Conservation (phyloP, 352 stramenopile genomes). For the Phytophthora hibernalis region DNA sequence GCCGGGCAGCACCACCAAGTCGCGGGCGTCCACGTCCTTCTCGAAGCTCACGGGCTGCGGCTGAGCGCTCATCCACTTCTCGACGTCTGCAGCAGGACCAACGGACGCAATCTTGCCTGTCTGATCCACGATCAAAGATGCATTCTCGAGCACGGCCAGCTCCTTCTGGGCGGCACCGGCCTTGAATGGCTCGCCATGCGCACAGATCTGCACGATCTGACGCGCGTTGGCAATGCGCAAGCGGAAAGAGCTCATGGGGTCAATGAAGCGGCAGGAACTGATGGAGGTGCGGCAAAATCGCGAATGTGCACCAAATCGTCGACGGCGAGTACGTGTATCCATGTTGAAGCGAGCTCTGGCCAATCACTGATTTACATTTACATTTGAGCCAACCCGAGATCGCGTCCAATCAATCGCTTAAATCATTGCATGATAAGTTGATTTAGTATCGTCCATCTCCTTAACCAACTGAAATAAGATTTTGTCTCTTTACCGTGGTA, state of each 20-base stretch:
- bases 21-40: constrained; percentile 70
- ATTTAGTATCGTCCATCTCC: neutral
- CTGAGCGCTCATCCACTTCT: constrained; percentile 59
- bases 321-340: constrained; percentile 11
- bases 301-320: constrained; percentile 36
- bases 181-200: constrained; percentile 69
- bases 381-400: constrained; percentile 13
- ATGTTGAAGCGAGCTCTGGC: constrained; percentile 25
- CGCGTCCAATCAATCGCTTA: constrained; percentile 34
- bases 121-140: constrained; percentile 63
- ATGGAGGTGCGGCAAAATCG: constrained; percentile 17
- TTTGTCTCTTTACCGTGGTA: neutral
- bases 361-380: constrained; percentile 15
- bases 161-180: constrained; percentile 65
- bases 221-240: constrained; percentile 68
- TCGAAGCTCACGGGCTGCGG: constrained; percentile 76
- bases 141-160: constrained; percentile 63
- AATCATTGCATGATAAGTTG: constrained; percentile 3
- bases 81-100: constrained; percentile 60
- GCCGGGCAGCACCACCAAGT: constrained; percentile 74
- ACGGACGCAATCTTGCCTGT: constrained; percentile 70
- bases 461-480: no score
- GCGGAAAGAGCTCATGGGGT: constrained; percentile 73
- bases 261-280: neutral
- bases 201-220: constrained; percentile 82